Evolutionary conservation across 257 asterid genomes (phyloP).

Genomic region (Vinca minor): DNA sequence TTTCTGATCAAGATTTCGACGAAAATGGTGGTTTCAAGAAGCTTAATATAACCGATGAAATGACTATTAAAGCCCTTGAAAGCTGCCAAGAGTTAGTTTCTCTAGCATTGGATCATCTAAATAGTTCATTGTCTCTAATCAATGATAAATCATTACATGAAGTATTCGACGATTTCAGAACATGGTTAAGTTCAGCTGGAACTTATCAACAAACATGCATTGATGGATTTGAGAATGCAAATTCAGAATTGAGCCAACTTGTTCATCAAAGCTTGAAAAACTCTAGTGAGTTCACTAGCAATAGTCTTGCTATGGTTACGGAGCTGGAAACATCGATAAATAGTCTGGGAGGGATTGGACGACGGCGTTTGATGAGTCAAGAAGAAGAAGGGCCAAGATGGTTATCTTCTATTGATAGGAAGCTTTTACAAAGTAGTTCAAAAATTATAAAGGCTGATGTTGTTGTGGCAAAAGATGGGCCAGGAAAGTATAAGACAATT

Average conservation of each 20-base stretch:
- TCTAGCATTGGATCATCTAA: slow-evolving; percentile 43
- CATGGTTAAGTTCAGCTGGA: slow-evolving; percentile 79
- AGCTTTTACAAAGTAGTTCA: slow-evolving; percentile 20
- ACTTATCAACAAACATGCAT: slow-evolving; percentile 70
- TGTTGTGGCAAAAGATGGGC: slow-evolving; percentile 41
- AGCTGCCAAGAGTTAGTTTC: slow-evolving; percentile 36
- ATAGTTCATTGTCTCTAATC: slow-evolving; percentile 27
- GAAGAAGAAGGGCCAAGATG: slow-evolving; percentile 26
- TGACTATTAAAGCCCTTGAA: slow-evolving; percentile 25
- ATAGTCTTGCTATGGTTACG: slow-evolving; percentile 45
- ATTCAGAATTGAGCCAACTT: slow-evolving; percentile 6
- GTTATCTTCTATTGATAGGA: slow-evolving; percentile 60
- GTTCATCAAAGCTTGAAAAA: slow-evolving; percentile 31
- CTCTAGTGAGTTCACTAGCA: slow-evolving; percentile 53
- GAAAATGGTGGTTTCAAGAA: slow-evolving; percentile 12
- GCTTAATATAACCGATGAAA: slow-evolving; percentile 23
- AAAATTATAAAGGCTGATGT: slow-evolving; percentile 30
- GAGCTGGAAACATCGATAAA: not conserved
- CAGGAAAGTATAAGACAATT: slow-evolving; percentile 33
- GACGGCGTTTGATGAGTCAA: slow-evolving; percentile 48
- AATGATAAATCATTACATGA: slow-evolving; percentile 2
- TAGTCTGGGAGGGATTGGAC: slow-evolving; percentile 31
- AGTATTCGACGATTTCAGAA: slow-evolving; percentile 40
- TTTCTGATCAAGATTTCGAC: slow-evolving; percentile 12
- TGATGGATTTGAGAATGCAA: slow-evolving; percentile 32